Evolutionary conservation across 192 early-diverging fungal genomes (phyloP), one percentile per base, ranked within the genome.

Genomic region (Irineochytrium annulatum): DNA sequence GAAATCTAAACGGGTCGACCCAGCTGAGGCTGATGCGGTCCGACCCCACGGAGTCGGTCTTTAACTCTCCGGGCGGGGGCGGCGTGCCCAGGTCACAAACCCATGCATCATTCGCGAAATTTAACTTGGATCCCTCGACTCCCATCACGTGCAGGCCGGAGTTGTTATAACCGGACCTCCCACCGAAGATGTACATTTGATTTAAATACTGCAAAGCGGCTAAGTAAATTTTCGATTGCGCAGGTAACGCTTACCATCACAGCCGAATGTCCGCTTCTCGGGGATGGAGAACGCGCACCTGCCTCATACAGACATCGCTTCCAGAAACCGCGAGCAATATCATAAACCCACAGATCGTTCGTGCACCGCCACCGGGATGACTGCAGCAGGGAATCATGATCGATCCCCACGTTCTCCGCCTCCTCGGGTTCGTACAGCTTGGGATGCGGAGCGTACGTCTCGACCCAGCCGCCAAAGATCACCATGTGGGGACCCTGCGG

Each of bases 341-440:
- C 46, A 49, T 22, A 49, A 22, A 49, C 11, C 46, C 46, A 49
- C 11, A 49, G 46, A 49, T 49, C 46, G 24, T 49, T 49, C 46
- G 5, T 22, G 24, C 46, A 20, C 11, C 46, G 46, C 13, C 46
- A 49, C 13, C 6, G 8, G 8, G 37, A 8, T n/a, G 11, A 13
- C 37, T 41, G 8, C 11, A 41, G n/a, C 37, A 41, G n/a, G n/a
- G n/a, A 41, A n/a, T 41, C 11, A 41, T 41, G 8, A n/a, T 41
- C 37, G n/a, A 41, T 8, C 11, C 37, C 37, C 8, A 22, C 17
- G 5, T 24, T 14, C 24, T 49, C 5, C 11, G 26, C 6, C 46
- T 22, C 13, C 8, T 22, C 46, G 13, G 17, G 46, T 22, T 49
- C 46, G 6, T 6, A 20, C 13, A 22, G 17, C 26, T 49, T 8